phyloP scores from a whole-genome alignment of 306 rosid genomes.

The Ammopiptanthus mongolicus region DNA sequence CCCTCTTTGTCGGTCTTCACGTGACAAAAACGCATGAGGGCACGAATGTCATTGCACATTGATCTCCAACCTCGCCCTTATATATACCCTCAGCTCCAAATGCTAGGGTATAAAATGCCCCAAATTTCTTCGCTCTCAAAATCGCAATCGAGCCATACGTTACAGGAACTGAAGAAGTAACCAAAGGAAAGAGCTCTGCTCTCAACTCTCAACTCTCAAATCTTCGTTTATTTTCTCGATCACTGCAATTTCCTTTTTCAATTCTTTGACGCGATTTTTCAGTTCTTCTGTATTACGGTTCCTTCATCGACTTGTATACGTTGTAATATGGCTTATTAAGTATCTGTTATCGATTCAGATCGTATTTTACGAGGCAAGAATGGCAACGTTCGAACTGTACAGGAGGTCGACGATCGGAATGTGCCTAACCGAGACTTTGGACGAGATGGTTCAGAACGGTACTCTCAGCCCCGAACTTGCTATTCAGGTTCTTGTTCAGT shows the following conservation, averaged over 20 bases:
- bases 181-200: background rate
- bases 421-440: conserved; percentile 75
- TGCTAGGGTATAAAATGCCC: conserved; percentile 69
- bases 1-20: background rate
- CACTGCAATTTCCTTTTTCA: background rate
- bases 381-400: conserved; percentile 81
- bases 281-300: background rate
- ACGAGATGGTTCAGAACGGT: conserved; percentile 71
- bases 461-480: conserved; percentile 78
- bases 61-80: conserved; percentile 26
- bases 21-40: conserved; percentile 4
- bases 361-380: conserved; percentile 22
- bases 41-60: background rate
- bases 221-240: background rate
- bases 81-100: conserved; percentile 56
- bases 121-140: conserved; percentile 49
- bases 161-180: conserved; percentile 2
- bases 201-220: background rate
- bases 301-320: background rate
- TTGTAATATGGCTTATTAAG: background rate
- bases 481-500: conserved; percentile 77
- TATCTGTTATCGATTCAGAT: conserved; percentile 24
- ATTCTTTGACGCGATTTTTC: background rate
- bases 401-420: conserved; percentile 78
- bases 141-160: conserved; percentile 25